Conservation (phyloP, 352 stramenopile genomes). For the Phytophthora chlamydospora region DNA sequence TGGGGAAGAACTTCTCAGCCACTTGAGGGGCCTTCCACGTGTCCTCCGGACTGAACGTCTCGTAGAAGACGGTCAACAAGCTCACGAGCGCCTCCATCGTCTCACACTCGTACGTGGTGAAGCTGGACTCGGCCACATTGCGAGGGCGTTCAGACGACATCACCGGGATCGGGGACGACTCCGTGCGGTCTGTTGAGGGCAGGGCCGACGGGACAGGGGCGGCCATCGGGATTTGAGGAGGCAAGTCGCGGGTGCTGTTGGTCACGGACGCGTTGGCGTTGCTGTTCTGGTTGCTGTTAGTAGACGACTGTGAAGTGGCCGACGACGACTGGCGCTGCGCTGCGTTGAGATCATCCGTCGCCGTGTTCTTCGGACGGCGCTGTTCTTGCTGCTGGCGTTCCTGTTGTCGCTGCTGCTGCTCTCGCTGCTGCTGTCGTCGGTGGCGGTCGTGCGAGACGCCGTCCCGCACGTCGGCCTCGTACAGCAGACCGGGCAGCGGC, state of each 20-base stretch:
- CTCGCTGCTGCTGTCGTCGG: constrained; percentile 28
- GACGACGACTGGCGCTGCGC: constrained; percentile 44
- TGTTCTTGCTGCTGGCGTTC: constrained; percentile 17
- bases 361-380: constrained; percentile 26
- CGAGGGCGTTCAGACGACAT: constrained; percentile 50
- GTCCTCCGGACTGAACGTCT: constrained; percentile 82
- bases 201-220: constrained; percentile 23
- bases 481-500: constrained; percentile 94
- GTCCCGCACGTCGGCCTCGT: constrained; percentile 93
- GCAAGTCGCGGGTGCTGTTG: constrained; percentile 21
- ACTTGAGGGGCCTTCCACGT: constrained; percentile 82
- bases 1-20: constrained; percentile 81
- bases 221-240: constrained; percentile 16
- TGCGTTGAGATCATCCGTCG: constrained; percentile 12
- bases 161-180: constrained; percentile 38
- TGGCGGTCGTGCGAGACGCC: constrained; percentile 62
- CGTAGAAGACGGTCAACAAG: constrained; percentile 73
- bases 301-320: constrained; percentile 45
- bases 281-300: constrained; percentile 29
- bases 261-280: constrained; percentile 29
- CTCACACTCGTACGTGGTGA: constrained; percentile 79
- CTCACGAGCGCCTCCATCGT: constrained; percentile 75
- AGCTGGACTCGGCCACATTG: constrained; percentile 78
- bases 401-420: constrained; percentile 22
- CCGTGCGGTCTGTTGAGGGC: constrained; percentile 21